A percentile compares a stretch with the other conserved stretches of the same genome.
phyloP scores from a whole-genome alignment of 2,329 filamentous ascomycete genomes.

The Cadophora sp. region DNA sequence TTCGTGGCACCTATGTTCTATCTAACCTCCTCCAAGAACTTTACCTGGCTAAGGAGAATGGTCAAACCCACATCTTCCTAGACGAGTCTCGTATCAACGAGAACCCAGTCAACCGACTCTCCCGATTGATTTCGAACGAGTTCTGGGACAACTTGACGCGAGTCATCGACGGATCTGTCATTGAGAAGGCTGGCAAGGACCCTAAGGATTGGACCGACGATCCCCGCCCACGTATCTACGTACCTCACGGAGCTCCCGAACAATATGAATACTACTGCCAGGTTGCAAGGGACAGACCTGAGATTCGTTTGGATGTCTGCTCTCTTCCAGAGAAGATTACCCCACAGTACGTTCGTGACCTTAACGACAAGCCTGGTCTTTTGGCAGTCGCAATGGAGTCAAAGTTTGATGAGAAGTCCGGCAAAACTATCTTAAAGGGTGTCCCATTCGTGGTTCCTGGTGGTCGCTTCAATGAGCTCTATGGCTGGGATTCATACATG shows the following conservation, averaged over 20 bases:
- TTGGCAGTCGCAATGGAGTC: conserved; percentile 91
- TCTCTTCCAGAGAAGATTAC: conserved; percentile 80
- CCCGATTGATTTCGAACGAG: conserved; percentile 83
- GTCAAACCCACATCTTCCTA: conserved; percentile 86
- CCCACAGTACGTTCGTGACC: conserved; percentile 77
- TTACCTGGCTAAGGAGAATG: conserved; percentile 88
- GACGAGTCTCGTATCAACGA: conserved; percentile 93
- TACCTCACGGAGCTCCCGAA: conserved; percentile 83
- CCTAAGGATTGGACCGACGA: conserved; percentile 96
- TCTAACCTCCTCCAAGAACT: conserved; percentile 96
- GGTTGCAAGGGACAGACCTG: conserved; percentile 78
- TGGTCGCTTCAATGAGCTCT: conserved; percentile 96
- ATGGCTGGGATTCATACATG: conserved; percentile 99
- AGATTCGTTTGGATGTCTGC: conserved; percentile 87
- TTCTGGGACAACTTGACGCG: conserved; percentile 95
- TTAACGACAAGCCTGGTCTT: conserved; percentile 88
- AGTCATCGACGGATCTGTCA: conserved; percentile 85
- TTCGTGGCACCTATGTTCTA: conserved; percentile 96
- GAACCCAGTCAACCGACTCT: conserved; percentile 89
- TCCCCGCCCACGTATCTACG: conserved; percentile 88
- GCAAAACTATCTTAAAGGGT: conserved; percentile 74
- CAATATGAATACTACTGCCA: conserved; percentile 89
- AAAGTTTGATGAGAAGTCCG: conserved; percentile 68
- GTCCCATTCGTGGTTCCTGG: conserved; percentile 97
- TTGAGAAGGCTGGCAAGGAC: conserved; percentile 85